phyloP scores from a whole-genome alignment of 1,284 basidiomycete genomes.

The Pascua guehoae region DNA sequence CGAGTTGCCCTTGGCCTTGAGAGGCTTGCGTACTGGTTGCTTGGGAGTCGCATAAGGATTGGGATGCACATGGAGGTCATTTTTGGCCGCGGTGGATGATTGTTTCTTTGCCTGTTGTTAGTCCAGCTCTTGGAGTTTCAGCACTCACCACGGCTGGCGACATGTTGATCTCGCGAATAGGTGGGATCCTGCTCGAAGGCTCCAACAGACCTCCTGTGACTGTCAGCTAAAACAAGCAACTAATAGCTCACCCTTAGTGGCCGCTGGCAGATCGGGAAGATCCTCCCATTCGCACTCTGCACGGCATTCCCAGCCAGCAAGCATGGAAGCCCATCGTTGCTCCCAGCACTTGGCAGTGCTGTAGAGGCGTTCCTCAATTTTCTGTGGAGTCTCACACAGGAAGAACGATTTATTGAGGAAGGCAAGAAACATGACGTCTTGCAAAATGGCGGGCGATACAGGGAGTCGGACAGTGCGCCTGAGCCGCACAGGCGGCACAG shows the following conservation, averaged over 20 bases:
- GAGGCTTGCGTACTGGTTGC: background rate
- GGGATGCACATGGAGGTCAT: too few relatives aligned
- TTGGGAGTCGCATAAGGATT: background rate
- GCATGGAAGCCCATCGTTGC: slow-evolving; percentile 39
- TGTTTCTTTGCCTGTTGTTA: background rate
- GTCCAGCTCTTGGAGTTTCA: background rate
- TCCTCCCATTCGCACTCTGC: slow-evolving; percentile 38
- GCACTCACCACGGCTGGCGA: background rate
- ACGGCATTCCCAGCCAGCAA: slow-evolving; percentile 28
- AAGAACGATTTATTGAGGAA: slow-evolving; percentile 29
- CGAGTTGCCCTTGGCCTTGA: background rate
- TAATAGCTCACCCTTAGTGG: slow-evolving; percentile 1
- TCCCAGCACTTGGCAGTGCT: slow-evolving; percentile 38
- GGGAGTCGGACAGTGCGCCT: slow-evolving; percentile 17
- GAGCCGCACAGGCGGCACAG: slow-evolving; percentile 18
- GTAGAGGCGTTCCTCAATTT: slow-evolving; percentile 26
- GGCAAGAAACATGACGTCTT: slow-evolving; percentile 43
- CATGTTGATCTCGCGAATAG: slow-evolving; percentile 7
- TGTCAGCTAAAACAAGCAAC: too few relatives aligned
- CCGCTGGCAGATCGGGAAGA: background rate
- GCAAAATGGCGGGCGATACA: slow-evolving; percentile 22
- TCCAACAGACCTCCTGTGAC: too few relatives aligned
- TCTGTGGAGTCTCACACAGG: slow-evolving; percentile 31
- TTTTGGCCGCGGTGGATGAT: background rate
- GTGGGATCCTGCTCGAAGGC: too few relatives aligned